Conservation (phyloP, 2,329 filamentous ascomycete species). For the Fusarium euwallaceae region DNA sequence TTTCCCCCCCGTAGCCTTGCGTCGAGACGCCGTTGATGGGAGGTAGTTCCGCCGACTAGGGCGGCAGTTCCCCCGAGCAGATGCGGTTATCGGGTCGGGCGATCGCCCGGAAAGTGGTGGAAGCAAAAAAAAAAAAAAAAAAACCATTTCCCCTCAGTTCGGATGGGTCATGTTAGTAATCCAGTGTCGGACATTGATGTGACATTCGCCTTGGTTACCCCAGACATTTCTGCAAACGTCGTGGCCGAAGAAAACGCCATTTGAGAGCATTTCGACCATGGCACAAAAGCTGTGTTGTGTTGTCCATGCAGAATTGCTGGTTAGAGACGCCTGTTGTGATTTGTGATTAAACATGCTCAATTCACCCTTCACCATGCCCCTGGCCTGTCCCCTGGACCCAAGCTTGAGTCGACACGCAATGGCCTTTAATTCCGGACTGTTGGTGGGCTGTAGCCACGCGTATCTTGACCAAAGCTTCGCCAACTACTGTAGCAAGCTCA, state of each 20-base stretch:
- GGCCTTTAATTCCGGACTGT: not conserved
- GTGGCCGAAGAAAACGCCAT: not conserved
- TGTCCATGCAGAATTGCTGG: not conserved
- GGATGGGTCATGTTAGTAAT: constrained; percentile 41
- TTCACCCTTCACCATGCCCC: constrained; percentile 3
- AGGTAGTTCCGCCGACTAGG: constrained; percentile 28
- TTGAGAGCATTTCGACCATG: not conserved
- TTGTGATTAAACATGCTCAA: not conserved
- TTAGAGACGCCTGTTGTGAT: not conserved
- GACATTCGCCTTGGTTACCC: constrained; percentile 3
- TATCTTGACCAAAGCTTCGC: not conserved
- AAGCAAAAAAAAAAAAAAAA: constrained; percentile 17
- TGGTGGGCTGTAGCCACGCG: not conserved
- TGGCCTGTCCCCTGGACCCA: constrained; percentile 3
- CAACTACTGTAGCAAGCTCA: not conserved
- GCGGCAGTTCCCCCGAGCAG: constrained; percentile 26
- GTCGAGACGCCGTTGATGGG: constrained; percentile 21
- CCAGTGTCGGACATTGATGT: constrained; percentile 16
- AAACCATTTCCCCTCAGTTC: constrained; percentile 37
- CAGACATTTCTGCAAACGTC: not conserved
- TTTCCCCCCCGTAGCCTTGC: constrained; percentile 26
- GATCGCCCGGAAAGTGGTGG: constrained; percentile 44
- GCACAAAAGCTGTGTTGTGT: not conserved
- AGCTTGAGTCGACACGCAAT: not conserved
- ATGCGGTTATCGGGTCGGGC: constrained; percentile 48